Evolutionary conservation across 2,329 filamentous ascomycete species (phyloP).

Genomic region (Paecilomyces sp.): DNA sequence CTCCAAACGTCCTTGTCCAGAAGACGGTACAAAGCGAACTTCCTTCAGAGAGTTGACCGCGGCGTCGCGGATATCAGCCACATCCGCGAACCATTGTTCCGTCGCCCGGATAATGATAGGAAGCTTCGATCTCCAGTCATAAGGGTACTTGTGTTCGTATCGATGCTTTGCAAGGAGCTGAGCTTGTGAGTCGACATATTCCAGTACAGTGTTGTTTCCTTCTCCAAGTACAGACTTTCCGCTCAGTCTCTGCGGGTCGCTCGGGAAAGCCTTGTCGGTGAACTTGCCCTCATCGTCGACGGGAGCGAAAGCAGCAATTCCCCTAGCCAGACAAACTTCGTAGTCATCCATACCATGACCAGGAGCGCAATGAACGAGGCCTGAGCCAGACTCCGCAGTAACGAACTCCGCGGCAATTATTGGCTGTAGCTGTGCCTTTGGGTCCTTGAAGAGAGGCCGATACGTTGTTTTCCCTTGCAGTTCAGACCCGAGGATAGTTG

Average conservation of each 20-base stretch:
- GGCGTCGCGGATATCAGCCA: slow-evolving; percentile 69
- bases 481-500: slow-evolving; percentile 56
- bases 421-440: slow-evolving; percentile 52
- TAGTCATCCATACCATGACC: slow-evolving; percentile 98
- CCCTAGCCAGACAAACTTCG: slow-evolving; percentile 63
- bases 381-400: slow-evolving; percentile 80
- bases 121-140: slow-evolving; percentile 93
- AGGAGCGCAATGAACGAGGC: slow-evolving; percentile 88
- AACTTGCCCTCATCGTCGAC: slow-evolving; percentile 77
- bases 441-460: slow-evolving; percentile 60
- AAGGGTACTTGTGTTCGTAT: slow-evolving; percentile 88
- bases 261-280: slow-evolving; percentile 69
- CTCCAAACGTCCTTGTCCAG: slow-evolving; percentile 66
- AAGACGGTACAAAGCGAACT: slow-evolving; percentile 72
- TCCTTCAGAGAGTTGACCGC: slow-evolving; percentile 63
- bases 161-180: slow-evolving; percentile 63
- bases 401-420: slow-evolving; percentile 85
- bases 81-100: slow-evolving; percentile 96
- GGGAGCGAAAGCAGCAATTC: slow-evolving; percentile 70
- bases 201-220: slow-evolving; percentile 63
- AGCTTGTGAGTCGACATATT: slow-evolving; percentile 54
- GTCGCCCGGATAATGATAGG: slow-evolving; percentile 89
- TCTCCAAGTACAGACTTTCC: slow-evolving; percentile 66
- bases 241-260: slow-evolving; percentile 57
- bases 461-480: slow-evolving; percentile 60